Evolutionary conservation across 306 rosid species (phyloP), one percentile per base, ranked within the genome.

Genomic region (Inga laurina): DNA sequence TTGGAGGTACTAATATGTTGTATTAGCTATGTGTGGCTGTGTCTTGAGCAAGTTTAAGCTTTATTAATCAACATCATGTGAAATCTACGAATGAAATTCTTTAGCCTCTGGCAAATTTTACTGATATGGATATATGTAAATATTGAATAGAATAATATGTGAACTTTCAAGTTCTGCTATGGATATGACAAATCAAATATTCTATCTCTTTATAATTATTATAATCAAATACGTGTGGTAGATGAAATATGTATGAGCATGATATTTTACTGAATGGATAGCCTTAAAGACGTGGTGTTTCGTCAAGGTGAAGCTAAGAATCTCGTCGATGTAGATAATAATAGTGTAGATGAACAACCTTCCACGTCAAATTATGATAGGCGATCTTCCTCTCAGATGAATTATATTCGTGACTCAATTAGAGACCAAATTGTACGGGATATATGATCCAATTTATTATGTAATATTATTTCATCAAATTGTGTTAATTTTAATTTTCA

Each of bases 181-280:
- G 56, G 24, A 59, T 32, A 65, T 14, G 4, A 35, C 51, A 43
- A 54, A 73, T 57, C 35, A 82, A 46, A 30, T 44, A 8, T 46
- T 76, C 12, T 30, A 6, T 70, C 19, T 67, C 48, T 51, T 19
- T 37, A 84, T 32, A 66, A 7, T 19, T 56, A 7, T 72, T 64
- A 3, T 15, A 30, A 65, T 73, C 66, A 34, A 51, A 73, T 30
- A 27, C 70, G 8, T 62, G 30, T 59, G 19, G 72, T 66, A 2
- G 72, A 15, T 27, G 56, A 43, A 10, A 45, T 30, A 32, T 32
- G 35, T 15, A 18, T 18, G 11, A 12, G 9, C 27, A 41, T 10
- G n/a, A 52, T 27, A 32, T 14, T 71, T 32, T 56, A 37, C 67
- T 24, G 12, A 72, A 80, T 44, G 83, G 67, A 76, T 59, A 72